A percentile compares a stretch with the other conserved stretches of the same genome.
These are phyloP conservation scores for Eurotiales sp. DNA, from an alignment of 2,329 filamentous ascomycete species.

Conservation along the genomic window DNA sequence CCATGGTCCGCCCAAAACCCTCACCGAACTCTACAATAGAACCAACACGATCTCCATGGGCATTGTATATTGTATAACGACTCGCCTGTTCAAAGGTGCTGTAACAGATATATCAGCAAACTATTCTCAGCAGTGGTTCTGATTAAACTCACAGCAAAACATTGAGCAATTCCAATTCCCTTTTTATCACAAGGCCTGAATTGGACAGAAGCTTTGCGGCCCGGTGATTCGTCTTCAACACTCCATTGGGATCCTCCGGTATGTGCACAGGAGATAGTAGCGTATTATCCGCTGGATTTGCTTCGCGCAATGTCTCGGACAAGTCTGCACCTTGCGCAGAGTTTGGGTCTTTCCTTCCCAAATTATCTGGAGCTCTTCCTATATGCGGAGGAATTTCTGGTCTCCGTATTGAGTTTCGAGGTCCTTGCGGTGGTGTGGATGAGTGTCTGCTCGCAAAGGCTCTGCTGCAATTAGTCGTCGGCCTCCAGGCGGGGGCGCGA, in stretches of 20 bases:
- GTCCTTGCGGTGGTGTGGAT: slow-evolving; percentile 25
- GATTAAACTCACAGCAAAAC: slow-evolving; percentile 48
- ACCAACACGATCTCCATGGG: slow-evolving; percentile 59
- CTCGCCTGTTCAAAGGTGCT: slow-evolving; percentile 65
- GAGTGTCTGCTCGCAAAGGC: slow-evolving; percentile 19
- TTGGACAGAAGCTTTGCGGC: slow-evolving; percentile 57
- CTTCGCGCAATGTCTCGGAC: slow-evolving; percentile 38
- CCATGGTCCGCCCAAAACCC: slow-evolving; percentile 54
- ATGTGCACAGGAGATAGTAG: slow-evolving; percentile 60
- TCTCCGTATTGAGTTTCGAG: slow-evolving; percentile 28
- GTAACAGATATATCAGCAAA: neutral
- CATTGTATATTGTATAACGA: slow-evolving; percentile 63
- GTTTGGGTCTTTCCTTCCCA: slow-evolving; percentile 9
- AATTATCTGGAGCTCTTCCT: neutral
- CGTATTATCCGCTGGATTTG: slow-evolving; percentile 45
- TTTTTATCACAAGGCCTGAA: slow-evolving; percentile 59
- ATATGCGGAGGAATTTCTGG: slow-evolving; percentile 16
- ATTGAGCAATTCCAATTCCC: slow-evolving; percentile 65
- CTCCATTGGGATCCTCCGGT: slow-evolving; percentile 57
- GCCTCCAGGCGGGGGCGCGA: slow-evolving; percentile 20
- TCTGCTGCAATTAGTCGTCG: slow-evolving; percentile 14
- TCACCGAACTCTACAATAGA: slow-evolving; percentile 63
- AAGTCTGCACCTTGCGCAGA: slow-evolving; percentile 14
- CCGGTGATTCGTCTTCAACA: slow-evolving; percentile 57
- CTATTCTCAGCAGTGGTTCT: neutral